A percentile compares a stretch with the other conserved stretches of the same genome.
Evolutionary conservation across 2,329 filamentous ascomycete species (phyloP).

Genomic region (Dothistroma pini): DNA sequence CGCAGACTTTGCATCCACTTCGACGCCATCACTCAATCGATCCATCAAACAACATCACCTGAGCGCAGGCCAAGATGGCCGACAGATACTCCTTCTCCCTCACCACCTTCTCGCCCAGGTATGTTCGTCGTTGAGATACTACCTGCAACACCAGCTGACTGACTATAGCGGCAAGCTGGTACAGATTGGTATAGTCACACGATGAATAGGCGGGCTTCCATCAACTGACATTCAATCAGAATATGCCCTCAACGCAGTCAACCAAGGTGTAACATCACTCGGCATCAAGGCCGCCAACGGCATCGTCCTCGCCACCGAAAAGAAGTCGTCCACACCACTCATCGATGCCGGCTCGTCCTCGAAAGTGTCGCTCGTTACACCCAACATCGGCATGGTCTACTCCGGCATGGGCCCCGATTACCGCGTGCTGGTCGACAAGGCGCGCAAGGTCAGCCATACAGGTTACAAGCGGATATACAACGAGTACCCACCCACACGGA

Average conservation of each 20-base stretch:
- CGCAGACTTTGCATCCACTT: not conserved
- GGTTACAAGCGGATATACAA: slow-evolving; percentile 99
- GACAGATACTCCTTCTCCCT: slow-evolving; percentile 99
- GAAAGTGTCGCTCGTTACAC: slow-evolving; percentile 97
- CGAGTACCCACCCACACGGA: slow-evolving; percentile 98
- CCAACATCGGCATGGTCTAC: slow-evolving; percentile 99
- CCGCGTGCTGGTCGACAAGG: slow-evolving; percentile 93
- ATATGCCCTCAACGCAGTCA: slow-evolving; percentile 98
- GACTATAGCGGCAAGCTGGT: slow-evolving; percentile 92
- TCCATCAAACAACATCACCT: slow-evolving; percentile 1
- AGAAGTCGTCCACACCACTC: slow-evolving; percentile 97
- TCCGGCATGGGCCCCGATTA: slow-evolving; percentile 99
- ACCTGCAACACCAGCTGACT: slow-evolving; percentile 39
- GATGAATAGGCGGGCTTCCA: not conserved
- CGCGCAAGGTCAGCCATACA: slow-evolving; percentile 96
- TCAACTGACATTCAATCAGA: slow-evolving; percentile 53
- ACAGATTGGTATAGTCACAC: slow-evolving; percentile 70
- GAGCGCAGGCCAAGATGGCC: slow-evolving; percentile 64
- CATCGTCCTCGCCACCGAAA: slow-evolving; percentile 97
- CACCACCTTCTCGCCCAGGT: slow-evolving; percentile 99
- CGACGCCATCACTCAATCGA: not conserved
- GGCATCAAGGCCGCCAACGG: slow-evolving; percentile 99
- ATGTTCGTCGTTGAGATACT: slow-evolving; percentile 40
- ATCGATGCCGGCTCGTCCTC: slow-evolving; percentile 92
- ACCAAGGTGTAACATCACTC: slow-evolving; percentile 96